Evolutionary conservation across 768 basidiomycete species (phyloP), one percentile per base, ranked within the genome.

Genomic region (Russula foetens): DNA sequence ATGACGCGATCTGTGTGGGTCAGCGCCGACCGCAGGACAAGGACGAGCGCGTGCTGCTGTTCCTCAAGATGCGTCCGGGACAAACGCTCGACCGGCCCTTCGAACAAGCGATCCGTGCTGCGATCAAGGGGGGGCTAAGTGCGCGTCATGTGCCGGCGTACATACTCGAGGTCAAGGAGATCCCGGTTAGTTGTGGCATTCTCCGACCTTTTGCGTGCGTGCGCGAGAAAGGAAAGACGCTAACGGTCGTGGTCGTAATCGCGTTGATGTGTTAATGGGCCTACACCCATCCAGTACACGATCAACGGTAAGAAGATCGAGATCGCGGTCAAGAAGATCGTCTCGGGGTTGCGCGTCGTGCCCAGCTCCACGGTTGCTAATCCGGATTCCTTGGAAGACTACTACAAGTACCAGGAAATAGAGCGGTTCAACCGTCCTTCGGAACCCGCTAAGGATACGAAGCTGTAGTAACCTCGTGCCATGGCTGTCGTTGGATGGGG

Each of bases 301-400:
- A 82, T 87, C 9, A 88, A 88, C 51, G 82, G 82, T 11, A 90
- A 88, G 76, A 88, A 88, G 68, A 86, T 88, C 45, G 88, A 88
- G 71, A 87, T 89, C 29, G 86, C 84, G 2, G 84, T 88, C 52
- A 89, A 88, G 70, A 85, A 88, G 67, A 85, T 89, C 58, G 77
- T 88, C 44, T 88, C 85, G n/a, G 86, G 86, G 1, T 74, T 76
- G 12, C 75, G 80, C 59, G 63, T 87, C 45, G 76, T 81, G 65
- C 85, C 86, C 4, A 89, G 86, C 62, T 86, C 86, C 21, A 88
- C 86, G 2, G 85, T 89, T 21, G 84, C 85, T 7, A 88, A 88
- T 67, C 86, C 86, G 0, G 84, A 85, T 54, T 80, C 82, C 0
- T 75, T 88, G 47, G 70, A 84, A 58, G 70, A 82, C 17, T 88